phyloP scores from a whole-genome alignment of 148 eudicot genomes.

The Vaccinium vitisidaea region DNA sequence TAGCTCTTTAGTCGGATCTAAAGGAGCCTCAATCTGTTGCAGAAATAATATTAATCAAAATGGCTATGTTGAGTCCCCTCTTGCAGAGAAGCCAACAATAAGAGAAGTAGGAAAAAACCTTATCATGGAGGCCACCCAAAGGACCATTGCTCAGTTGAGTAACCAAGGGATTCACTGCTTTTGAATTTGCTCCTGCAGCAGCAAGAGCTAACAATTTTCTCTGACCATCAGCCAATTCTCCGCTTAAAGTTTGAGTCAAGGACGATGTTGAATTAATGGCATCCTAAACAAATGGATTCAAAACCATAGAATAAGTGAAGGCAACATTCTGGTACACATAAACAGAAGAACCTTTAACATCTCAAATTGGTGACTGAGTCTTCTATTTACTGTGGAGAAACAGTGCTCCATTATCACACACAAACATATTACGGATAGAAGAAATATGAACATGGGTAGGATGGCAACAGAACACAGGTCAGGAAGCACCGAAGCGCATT shows the following conservation, averaged over 20 bases:
- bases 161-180: constrained; percentile 56
- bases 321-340: neutral
- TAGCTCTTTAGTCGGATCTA: constrained; percentile 82
- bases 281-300: constrained; percentile 48
- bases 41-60: constrained; percentile 4
- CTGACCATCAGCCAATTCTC: constrained; percentile 87
- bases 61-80: neutral
- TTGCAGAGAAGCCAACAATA: constrained; percentile 3
- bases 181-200: constrained; percentile 70
- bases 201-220: constrained; percentile 79
- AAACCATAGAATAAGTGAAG: neutral
- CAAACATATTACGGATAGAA: neutral
- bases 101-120: constrained; percentile 39
- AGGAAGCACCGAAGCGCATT: neutral
- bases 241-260: constrained; percentile 67
- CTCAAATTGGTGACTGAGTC: neutral
- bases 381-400: neutral
- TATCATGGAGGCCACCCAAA: constrained; percentile 69
- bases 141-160: constrained; percentile 81
- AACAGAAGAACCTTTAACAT: neutral
- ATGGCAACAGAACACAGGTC: neutral
- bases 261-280: constrained; percentile 84
- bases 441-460: neutral
- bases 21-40: constrained; percentile 71
- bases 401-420: neutral